These are phyloP conservation scores for Pestalotiopsis sp. DNA, from an alignment of 2,329 filamentous ascomycete genomes.

Conservation along the genomic window DNA sequence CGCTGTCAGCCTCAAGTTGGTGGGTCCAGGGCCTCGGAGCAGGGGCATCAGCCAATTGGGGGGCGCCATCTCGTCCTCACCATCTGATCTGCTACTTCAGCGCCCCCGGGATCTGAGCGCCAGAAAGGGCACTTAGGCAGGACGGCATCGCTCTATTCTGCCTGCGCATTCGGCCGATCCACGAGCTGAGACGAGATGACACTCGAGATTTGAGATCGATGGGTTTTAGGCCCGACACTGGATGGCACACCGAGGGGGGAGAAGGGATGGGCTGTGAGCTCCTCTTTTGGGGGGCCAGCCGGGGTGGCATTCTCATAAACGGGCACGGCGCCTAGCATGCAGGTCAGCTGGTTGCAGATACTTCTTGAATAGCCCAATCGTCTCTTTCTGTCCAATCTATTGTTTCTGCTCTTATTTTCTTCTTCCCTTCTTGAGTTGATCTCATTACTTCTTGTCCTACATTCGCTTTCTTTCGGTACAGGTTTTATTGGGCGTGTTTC, in stretches of 20 bases:
- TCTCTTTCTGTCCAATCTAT: neutral
- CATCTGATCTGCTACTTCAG: conserved; percentile 8
- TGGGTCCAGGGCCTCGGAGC: conserved; percentile 3
- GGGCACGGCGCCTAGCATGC: neutral
- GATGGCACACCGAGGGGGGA: neutral
- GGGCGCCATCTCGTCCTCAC: neutral
- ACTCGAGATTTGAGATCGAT: conserved; percentile 2
- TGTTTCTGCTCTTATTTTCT: neutral
- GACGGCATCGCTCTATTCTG: neutral
- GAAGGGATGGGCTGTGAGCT: neutral
- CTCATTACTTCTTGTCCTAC: neutral
- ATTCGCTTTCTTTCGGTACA: conserved; percentile 3
- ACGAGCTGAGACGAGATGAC: conserved; percentile 8
- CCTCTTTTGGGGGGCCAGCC: neutral
- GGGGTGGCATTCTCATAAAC: neutral
- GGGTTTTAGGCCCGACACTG: neutral
- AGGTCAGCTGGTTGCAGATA: neutral
- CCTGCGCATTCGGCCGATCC: neutral
- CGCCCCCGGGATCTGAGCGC: neutral
- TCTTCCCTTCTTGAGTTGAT: conserved; percentile 9
- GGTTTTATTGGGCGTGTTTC: neutral
- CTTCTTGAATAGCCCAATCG: neutral
- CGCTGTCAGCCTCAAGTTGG: conserved; percentile 11
- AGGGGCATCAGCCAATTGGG: neutral
- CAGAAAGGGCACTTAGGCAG: neutral